Base-by-base conservation (phyloP, 169 alveolate genomes). In the Plasmodium malariae region DNA sequence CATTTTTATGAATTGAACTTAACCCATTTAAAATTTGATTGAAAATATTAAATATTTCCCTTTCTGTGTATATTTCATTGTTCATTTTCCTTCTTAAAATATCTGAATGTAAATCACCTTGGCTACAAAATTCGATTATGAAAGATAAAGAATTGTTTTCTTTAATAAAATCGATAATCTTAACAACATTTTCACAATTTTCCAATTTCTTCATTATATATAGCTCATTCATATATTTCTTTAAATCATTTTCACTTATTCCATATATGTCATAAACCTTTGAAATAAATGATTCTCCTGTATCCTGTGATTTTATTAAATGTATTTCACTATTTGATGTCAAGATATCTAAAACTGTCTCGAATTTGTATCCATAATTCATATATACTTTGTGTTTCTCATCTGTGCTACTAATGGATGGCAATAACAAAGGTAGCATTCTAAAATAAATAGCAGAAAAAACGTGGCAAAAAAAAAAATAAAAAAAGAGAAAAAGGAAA, bases 21-120 rank as follows among this genome's bases (percentile, higher is more conserved):
- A 95, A 94, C 14, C 96, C 97, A 70, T 95, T 95, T 34, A 95
- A 71, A 14, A 95, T 94, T 87, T 95, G 97, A 54, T 95, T 87
- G 36, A 95, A 93, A 57, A 95, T 67, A 36, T 95, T 95, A 74
- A 93, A 78, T 36, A 92, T 95, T 74, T 89, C 86, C 63, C 87
- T 92, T 30, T 93, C 95, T 48, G 89, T 57, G 30, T 93, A 93
- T 17, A 51, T 59, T 43, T 94, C 85, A 43, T 90, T 89, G 43
- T 93, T 88, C 65, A 62, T 40, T 36, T 76, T 76, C 37, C 74
- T 76, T 76, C 62, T 76, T 76, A 59, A 76, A 3, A 76, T 76
- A 40, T 76, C 69, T n/a, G 88, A 45, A 60, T 76, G 60, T 76
- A 76, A 76, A 67, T 76, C 88, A 21, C 88, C 88, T 60, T 76